Percentiles rank a stretch among this genome's conserved stretches.
Conservation (phyloP, 768 basidiomycete species). For the Amanita pallidorosea region DNA sequence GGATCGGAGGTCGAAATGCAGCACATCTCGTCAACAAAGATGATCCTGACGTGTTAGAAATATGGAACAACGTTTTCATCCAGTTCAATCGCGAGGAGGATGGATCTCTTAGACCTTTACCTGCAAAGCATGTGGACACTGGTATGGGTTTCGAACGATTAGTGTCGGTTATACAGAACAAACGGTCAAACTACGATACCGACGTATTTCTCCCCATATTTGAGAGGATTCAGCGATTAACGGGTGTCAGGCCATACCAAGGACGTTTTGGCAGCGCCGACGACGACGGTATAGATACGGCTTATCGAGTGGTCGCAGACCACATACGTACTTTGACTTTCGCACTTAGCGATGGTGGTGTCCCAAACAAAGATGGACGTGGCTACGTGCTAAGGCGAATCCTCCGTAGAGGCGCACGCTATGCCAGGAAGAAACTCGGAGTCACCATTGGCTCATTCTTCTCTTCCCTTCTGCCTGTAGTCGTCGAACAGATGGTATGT, state of each 20-base stretch:
- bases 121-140: slow-evolving; percentile 94
- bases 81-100: slow-evolving; percentile 96
- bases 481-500: slow-evolving; percentile 81
- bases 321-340: slow-evolving; percentile 94
- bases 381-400: slow-evolving; percentile 97
- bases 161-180: slow-evolving; percentile 88
- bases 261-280: slow-evolving; percentile 97
- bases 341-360: slow-evolving; percentile 91
- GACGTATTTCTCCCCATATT: slow-evolving; percentile 93
- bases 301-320: slow-evolving; percentile 94
- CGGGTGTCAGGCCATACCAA: slow-evolving; percentile 76
- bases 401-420: slow-evolving; percentile 87
- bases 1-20: slow-evolving; percentile 95
- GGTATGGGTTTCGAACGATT: slow-evolving; percentile 99
- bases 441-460: slow-evolving; percentile 93
- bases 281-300: slow-evolving; percentile 89
- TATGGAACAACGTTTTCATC: slow-evolving; percentile 99
- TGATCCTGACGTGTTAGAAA: slow-evolving; percentile 93
- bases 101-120: slow-evolving; percentile 67
- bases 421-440: slow-evolving; percentile 89
- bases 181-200: slow-evolving; percentile 94
- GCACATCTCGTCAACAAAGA: slow-evolving; percentile 90
- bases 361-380: slow-evolving; percentile 92
- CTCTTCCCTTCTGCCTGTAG: slow-evolving; percentile 81
- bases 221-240: slow-evolving; percentile 74